phyloP scores from a whole-genome alignment of 179 eudicot genomes.

The Carnegiea gigantea region DNA sequence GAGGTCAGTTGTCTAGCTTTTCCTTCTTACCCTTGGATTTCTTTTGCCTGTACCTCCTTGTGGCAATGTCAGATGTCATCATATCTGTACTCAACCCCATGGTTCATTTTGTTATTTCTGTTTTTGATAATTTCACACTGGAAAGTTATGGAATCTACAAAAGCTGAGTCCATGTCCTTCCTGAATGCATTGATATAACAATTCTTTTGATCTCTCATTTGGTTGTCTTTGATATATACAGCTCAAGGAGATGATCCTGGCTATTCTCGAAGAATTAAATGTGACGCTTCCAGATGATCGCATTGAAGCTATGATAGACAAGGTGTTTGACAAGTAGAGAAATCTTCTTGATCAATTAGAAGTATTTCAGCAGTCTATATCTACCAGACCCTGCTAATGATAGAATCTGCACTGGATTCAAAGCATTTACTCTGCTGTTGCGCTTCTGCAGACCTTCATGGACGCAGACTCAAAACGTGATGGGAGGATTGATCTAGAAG shows the following conservation, averaged over 20 bases:
- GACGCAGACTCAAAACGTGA: constrained; percentile 70
- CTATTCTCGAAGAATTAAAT: constrained; percentile 50
- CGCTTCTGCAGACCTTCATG: constrained; percentile 45
- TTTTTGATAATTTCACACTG: too few relatives aligned
- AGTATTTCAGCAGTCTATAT: background rate
- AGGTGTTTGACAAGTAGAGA: constrained; percentile 34
- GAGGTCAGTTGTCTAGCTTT: constrained; percentile 36
- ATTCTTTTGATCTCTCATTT: background rate
- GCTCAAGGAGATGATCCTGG: constrained; percentile 74
- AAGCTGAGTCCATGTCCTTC: background rate
- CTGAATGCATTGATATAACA: background rate
- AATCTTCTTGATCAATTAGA: background rate
- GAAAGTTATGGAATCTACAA: too few relatives aligned
- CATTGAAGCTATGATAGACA: constrained; percentile 62
- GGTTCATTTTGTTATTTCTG: too few relatives aligned
- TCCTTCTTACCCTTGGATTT: background rate
- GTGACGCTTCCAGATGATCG: constrained; percentile 46
- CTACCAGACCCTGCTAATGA: constrained; percentile 14
- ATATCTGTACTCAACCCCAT: too few relatives aligned
- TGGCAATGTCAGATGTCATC: too few relatives aligned
- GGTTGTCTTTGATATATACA: constrained; percentile 22
- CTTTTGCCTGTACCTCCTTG: too few relatives aligned
- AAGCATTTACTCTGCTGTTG: background rate
- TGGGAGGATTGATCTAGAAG: constrained; percentile 72
- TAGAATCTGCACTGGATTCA: constrained; percentile 29